Evolutionary conservation across 2,329 filamentous ascomycete species (phyloP).

Genomic region (Fusarium aywerte): DNA sequence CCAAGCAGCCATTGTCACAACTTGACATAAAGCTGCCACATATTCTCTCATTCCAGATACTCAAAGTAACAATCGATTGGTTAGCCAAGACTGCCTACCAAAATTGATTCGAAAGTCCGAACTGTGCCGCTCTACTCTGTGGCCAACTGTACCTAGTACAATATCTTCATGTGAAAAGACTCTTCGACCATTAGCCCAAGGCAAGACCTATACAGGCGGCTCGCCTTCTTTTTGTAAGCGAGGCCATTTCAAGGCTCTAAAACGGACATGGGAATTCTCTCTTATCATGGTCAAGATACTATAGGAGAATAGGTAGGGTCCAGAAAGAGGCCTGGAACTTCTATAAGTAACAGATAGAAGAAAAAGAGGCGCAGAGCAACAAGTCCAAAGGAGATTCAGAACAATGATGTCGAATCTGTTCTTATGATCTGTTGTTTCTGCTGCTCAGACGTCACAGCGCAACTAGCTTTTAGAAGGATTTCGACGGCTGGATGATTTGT

Average conservation of each 20-base stretch:
- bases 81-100: neutral
- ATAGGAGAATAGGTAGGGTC: neutral
- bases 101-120: neutral
- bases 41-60: neutral
- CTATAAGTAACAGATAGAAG: neutral
- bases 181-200: neutral
- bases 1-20: neutral
- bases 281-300: neutral
- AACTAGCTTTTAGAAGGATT: neutral
- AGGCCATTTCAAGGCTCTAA: too few relatives aligned
- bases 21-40: neutral
- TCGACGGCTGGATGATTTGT: too few relatives aligned
- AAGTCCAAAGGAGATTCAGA: neutral
- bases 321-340: neutral
- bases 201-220: too few relatives aligned
- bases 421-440: neutral
- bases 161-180: too few relatives aligned
- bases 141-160: too few relatives aligned
- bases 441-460: neutral
- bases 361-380: neutral
- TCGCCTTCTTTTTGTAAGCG: too few relatives aligned
- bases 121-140: neutral
- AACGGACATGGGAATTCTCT: neutral
- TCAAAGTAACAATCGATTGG: neutral
- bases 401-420: neutral